A percentile compares a stretch with the other conserved stretches of the same genome.
These are phyloP conservation scores for Pseudonectria buxi DNA, from an alignment of 2,329 filamentous ascomycete genomes.

Conservation along the genomic window DNA sequence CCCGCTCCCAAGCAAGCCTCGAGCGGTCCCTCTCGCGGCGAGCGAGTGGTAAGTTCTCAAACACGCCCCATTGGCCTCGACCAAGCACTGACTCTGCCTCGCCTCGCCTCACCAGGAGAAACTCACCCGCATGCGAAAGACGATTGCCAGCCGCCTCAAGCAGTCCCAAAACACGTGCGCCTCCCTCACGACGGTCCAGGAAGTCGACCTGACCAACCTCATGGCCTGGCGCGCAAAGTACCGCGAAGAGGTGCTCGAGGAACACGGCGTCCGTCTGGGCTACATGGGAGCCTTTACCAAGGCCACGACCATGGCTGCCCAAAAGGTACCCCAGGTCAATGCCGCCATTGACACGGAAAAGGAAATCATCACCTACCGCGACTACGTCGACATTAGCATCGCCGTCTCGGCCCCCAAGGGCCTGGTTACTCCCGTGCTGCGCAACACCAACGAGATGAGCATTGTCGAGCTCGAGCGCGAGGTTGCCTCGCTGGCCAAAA, in stretches of 20 bases:
- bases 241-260: slow-evolving; percentile 40
- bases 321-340: slow-evolving; percentile 65
- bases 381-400: slow-evolving; percentile 67
- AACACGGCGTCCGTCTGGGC: slow-evolving; percentile 42
- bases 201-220: slow-evolving; percentile 51
- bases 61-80: not conserved
- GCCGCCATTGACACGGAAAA: slow-evolving; percentile 52
- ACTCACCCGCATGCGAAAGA: slow-evolving; percentile 65
- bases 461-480: slow-evolving; percentile 41
- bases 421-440: slow-evolving; percentile 69
- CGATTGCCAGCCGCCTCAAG: slow-evolving; percentile 61
- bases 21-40: slow-evolving; percentile 8
- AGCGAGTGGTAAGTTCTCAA: slow-evolving; percentile 15
- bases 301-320: slow-evolving; percentile 58
- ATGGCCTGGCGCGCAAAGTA: slow-evolving; percentile 60
- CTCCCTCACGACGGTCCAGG: slow-evolving; percentile 55
- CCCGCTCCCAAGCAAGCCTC: slow-evolving; percentile 6
- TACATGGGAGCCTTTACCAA: slow-evolving; percentile 74
- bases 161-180: slow-evolving; percentile 64
- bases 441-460: slow-evolving; percentile 49
- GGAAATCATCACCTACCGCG: slow-evolving; percentile 49
- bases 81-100: not conserved
- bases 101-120: slow-evolving; percentile 17
- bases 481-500: slow-evolving; percentile 55
- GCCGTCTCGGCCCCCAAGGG: slow-evolving; percentile 65